Percentiles rank a stretch among this genome's conserved stretches.
These are phyloP conservation scores for Oryza meyeriana DNA, from an alignment of 176 grass and related monocot species.

Conservation along the genomic window DNA sequence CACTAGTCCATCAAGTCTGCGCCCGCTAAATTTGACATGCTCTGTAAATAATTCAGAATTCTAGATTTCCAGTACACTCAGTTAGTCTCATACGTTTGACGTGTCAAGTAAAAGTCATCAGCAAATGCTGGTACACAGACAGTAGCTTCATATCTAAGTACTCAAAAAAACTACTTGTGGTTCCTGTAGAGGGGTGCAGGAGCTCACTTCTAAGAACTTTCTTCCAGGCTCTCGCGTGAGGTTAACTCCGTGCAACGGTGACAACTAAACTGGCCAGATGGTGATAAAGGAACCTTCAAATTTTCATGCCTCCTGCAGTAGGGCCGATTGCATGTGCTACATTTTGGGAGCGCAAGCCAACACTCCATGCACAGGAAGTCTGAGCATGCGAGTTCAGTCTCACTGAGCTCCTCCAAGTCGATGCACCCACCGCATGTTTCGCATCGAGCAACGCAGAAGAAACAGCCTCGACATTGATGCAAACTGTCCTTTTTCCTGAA, in stretches of 20 bases:
- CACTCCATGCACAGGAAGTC: constrained; percentile 78
- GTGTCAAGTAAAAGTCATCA: background rate
- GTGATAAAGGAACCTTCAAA: constrained; percentile 28
- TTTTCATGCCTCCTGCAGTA: constrained; percentile 61
- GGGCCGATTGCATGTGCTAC: constrained; percentile 74
- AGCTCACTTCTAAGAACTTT: constrained; percentile 35
- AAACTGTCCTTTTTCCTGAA: constrained; percentile 51
- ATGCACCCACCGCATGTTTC: constrained; percentile 85
- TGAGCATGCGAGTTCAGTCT: constrained; percentile 51
- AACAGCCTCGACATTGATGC: constrained; percentile 59
- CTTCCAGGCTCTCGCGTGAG: constrained; percentile 20
- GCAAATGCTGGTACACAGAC: background rate
- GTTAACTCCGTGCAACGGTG: constrained; percentile 52
- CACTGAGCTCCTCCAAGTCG: constrained; percentile 41
- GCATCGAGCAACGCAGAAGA: constrained; percentile 83
- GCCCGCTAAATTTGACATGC: constrained; percentile 37
- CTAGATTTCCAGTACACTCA: background rate
- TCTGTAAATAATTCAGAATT: background rate
- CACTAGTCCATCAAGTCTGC: background rate
- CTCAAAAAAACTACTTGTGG: background rate
- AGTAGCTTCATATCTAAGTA: background rate
- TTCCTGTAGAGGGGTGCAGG: background rate
- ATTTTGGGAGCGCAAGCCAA: constrained; percentile 79
- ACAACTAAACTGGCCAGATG: constrained; percentile 50
- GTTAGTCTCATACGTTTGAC: background rate